phyloP scores from a whole-genome alignment of 1,139 yeast genomes.

The Lodderomyces elongisporus region DNA sequence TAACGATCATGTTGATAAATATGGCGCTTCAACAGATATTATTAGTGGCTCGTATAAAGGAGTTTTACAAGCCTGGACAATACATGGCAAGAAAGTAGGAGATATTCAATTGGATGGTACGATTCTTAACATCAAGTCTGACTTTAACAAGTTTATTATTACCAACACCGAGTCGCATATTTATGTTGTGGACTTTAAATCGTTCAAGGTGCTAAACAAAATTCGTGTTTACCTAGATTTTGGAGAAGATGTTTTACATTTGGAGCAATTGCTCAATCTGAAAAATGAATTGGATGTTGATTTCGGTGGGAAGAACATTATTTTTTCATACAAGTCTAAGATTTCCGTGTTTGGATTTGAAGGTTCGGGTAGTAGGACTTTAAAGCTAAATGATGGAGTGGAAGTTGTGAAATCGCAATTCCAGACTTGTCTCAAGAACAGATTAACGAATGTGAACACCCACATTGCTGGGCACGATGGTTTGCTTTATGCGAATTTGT shows the following conservation, averaged over 20 bases:
- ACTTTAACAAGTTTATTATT: slow-evolving; percentile 26
- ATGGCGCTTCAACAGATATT: slow-evolving; percentile 22
- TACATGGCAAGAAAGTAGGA: slow-evolving; percentile 21
- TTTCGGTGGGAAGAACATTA: slow-evolving; percentile 44
- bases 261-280: slow-evolving; percentile 6
- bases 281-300: slow-evolving; percentile 39
- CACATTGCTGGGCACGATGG: slow-evolving; percentile 34
- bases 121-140: slow-evolving; percentile 24
- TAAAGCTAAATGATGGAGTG: slow-evolving; percentile 15
- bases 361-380: slow-evolving; percentile 5
- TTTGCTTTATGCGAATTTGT: slow-evolving; percentile 30
- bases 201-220: slow-evolving; percentile 11
- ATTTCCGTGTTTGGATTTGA: slow-evolving; percentile 26
- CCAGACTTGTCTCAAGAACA: slow-evolving; percentile 12
- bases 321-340: slow-evolving; percentile 22
- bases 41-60: slow-evolving; percentile 26
- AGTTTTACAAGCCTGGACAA: slow-evolving; percentile 23
- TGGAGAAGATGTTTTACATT: slow-evolving; percentile 3
- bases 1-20: slow-evolving; percentile 21
- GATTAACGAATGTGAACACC: slow-evolving; percentile 12
- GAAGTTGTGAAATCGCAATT: slow-evolving; percentile 18
- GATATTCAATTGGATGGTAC: slow-evolving; percentile 14
- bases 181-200: slow-evolving; percentile 20
- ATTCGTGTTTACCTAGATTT: slow-evolving; percentile 6
- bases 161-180: slow-evolving; percentile 18